Base-by-base conservation (phyloP, 164 flowering plant species). In the Nymphaea colorata region DNA sequence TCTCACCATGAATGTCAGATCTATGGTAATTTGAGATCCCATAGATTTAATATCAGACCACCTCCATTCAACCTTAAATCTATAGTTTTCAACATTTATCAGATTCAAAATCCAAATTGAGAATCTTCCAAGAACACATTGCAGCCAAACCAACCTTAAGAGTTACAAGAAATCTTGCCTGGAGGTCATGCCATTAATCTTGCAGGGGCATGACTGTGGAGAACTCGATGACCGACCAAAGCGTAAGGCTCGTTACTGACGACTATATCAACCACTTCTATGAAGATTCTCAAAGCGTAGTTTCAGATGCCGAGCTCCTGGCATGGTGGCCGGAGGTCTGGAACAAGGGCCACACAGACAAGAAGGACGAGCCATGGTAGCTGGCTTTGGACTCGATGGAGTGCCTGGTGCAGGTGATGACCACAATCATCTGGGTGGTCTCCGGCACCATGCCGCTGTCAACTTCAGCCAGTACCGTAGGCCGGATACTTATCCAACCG, bases 241-340 rank as follows among this genome's bases (percentile, higher is more conserved):
- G 79, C 18, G 41, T 79, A 6, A 76, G 68, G 63, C 67, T 79
- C 42, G 62, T 73, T n/a, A 79, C 76, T 8, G 66, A 70, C 47
- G 77, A 79, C 69, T 76, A 75, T 43, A 73, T 78, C 41, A 45
- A 57, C 63, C 69, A 71, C 64, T 76, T 68, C 62, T 73, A 79
- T 60, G 66, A 68, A 36, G 41, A 79, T 11, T 5, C 76, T 4
- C 44, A 43, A 62, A n/a, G 64, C 1, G 69, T 89, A 0, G 53
- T 71, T 47, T 70, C 80, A 1, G 97, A 91, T 63, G 0, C 68
- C 1, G 97, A 91, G 80, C 89, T 91, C 44, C 96, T 86, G 76
- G 74, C 81, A 57, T 89, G 91, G 91, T 91, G 93, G 96, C 73
- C 78, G 0, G 97, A 91, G 57, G 78, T 89, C 15, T 69, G 85